These are phyloP conservation scores for Flaveria floridana DNA, from an alignment of 140 eudicot genomes.

Conservation along the genomic window DNA sequence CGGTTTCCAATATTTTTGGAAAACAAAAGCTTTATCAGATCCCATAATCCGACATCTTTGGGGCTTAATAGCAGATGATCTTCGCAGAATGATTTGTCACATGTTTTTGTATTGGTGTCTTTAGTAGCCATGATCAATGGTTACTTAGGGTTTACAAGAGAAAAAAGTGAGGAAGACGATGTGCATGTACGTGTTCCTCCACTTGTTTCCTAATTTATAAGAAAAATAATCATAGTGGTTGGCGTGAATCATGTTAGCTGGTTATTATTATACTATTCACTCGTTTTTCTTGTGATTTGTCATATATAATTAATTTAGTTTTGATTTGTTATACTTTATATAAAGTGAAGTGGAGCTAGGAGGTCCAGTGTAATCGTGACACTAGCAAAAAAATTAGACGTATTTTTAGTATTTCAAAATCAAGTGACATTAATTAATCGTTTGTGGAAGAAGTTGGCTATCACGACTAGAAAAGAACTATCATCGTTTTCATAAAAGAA, in stretches of 20 bases:
- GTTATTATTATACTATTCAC: not conserved
- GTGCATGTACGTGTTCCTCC: slow-evolving; percentile 10
- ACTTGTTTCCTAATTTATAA: slow-evolving; percentile 16
- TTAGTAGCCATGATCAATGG: slow-evolving; percentile 15
- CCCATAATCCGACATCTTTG: slow-evolving; percentile 38
- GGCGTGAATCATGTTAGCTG: not conserved
- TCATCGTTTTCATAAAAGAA: no score
- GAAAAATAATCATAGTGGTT: not conserved
- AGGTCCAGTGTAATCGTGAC: no score
- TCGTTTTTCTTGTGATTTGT: not conserved
- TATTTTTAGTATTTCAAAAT: no score
- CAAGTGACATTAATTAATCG: no score
- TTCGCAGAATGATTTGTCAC: slow-evolving; percentile 44
- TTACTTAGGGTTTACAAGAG: not conserved
- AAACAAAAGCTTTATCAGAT: slow-evolving; percentile 40
- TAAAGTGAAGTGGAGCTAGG: no score
- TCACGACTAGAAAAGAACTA: no score
- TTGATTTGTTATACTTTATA: no score
- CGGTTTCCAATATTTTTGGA: slow-evolving; percentile 38
- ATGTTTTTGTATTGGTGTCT: slow-evolving; percentile 11
- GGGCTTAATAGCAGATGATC: slow-evolving; percentile 54
- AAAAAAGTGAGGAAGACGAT: slow-evolving; percentile 10
- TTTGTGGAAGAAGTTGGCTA: no score
- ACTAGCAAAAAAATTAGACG: no score
- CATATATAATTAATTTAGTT: no score